Percentiles rank a stretch among this genome's conserved stretches.
These are phyloP conservation scores for Ceratobasidium sp. DNA, from an alignment of 1,284 basidiomycete species.

Conservation along the genomic window DNA sequence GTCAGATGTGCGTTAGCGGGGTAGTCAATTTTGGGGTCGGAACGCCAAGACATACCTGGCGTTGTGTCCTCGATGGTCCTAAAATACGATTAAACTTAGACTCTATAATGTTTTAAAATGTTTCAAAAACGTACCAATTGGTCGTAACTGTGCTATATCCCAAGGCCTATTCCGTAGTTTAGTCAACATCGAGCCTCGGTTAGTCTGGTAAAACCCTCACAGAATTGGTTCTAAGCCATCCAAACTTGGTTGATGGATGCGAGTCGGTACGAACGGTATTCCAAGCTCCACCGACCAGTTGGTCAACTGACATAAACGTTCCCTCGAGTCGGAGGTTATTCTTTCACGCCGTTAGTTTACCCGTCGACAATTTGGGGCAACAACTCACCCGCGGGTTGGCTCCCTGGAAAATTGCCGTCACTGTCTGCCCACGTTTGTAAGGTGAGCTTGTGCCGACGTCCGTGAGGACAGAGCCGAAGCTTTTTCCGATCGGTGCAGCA, in stretches of 20 bases:
- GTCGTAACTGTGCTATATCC: conserved; percentile 40
- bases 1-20: not conserved
- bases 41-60: conserved; percentile 3
- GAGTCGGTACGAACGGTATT: conserved; percentile 71
- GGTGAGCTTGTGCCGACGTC: conserved; percentile 61
- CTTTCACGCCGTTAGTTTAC: conserved; percentile 49
- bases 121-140: conserved; percentile 33
- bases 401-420: conserved; percentile 70
- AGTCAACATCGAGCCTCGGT: not conserved
- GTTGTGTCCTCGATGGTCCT: conserved; percentile 34
- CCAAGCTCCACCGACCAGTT: conserved; percentile 60
- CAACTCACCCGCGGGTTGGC: conserved; percentile 74
- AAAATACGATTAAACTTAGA: not conserved
- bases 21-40: not conserved
- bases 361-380: not conserved
- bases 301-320: conserved; percentile 75
- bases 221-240: conserved; percentile 66
- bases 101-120: not conserved
- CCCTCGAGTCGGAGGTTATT: conserved; percentile 79
- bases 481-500: conserved; percentile 60
- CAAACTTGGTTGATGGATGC: conserved; percentile 76
- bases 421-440: conserved; percentile 65
- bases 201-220: conserved; percentile 49
- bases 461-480: conserved; percentile 68
- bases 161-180: conserved; percentile 17